Conservation (phyloP, 108 stramenopile species). For the Cyclotella atomus region DNA sequence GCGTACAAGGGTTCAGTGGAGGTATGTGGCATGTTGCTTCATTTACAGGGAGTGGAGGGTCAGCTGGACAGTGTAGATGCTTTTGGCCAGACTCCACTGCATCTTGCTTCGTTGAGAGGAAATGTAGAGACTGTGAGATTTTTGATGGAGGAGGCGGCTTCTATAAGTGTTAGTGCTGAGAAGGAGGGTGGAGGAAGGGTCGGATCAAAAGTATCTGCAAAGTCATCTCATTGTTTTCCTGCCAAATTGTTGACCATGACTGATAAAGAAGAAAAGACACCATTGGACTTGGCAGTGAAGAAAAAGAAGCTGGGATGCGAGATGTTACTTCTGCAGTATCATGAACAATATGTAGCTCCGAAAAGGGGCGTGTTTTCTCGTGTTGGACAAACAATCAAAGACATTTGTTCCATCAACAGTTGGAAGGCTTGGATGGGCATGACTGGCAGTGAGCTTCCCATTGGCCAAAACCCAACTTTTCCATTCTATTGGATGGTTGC, state of each 20-base stretch:
- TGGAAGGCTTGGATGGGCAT: slow-evolving; percentile 85
- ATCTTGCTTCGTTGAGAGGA: slow-evolving; percentile 91
- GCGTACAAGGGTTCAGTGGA: slow-evolving; percentile 93
- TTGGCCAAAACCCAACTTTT: slow-evolving; percentile 68
- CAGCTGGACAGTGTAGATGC: slow-evolving; percentile 71
- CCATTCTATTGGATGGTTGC: slow-evolving; percentile 77
- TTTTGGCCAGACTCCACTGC: slow-evolving; percentile 95
- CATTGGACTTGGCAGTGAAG: slow-evolving; percentile 77
- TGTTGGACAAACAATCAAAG: slow-evolving; percentile 33
- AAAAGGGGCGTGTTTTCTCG: slow-evolving; percentile 33
- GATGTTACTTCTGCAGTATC: slow-evolving; percentile 60
- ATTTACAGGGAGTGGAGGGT: slow-evolving; percentile 60
- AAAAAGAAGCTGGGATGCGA: slow-evolving; percentile 79
- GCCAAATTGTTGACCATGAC: slow-evolving; percentile 50
- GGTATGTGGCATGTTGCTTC: slow-evolving; percentile 88
- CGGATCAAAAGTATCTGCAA: slow-evolving; percentile 34
- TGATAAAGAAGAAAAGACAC: slow-evolving; percentile 82
- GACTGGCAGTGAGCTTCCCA: slow-evolving; percentile 50
- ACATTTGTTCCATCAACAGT: slow-evolving; percentile 50
- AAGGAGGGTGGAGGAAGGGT: slow-evolving; percentile 25
- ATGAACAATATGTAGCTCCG: slow-evolving; percentile 44
- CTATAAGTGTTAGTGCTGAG: not conserved
- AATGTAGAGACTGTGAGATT: slow-evolving; percentile 80
- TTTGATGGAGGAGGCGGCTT: slow-evolving; percentile 65
- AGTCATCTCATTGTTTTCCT: slow-evolving; percentile 21